Evolutionary conservation across 306 rosid species (phyloP).

Genomic region (Prunus campanulata): DNA sequence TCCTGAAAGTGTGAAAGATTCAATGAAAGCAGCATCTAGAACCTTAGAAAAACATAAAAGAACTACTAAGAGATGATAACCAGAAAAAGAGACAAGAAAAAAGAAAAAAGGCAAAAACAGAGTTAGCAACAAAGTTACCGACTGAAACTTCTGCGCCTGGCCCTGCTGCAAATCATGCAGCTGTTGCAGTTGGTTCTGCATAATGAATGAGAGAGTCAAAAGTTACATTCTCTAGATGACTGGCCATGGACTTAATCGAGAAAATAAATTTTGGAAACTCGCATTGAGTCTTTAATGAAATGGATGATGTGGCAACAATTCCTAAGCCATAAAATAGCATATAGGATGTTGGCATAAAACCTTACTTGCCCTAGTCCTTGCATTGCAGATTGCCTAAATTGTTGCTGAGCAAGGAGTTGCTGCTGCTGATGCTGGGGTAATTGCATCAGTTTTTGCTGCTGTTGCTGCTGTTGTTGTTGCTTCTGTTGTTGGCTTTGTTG

Average conservation of each 20-base stretch:
- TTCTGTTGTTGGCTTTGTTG: conserved; percentile 72
- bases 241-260: background rate
- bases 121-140: conserved; percentile 22
- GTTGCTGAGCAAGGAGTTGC: conserved; percentile 84
- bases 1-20: background rate
- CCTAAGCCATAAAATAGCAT: background rate
- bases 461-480: conserved; percentile 40
- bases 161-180: conserved; percentile 53
- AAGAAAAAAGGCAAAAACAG: background rate
- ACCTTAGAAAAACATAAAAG: background rate
- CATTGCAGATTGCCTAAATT: conserved; percentile 72
- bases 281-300: background rate
- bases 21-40: background rate
- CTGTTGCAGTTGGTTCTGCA: conserved; percentile 37
- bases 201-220: conserved; percentile 4
- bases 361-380: conserved; percentile 88
- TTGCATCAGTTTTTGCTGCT: conserved; percentile 71
- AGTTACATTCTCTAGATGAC: background rate
- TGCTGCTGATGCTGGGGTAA: conserved; percentile 74
- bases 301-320: background rate
- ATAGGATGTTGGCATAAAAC: background rate
- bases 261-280: background rate
- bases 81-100: background rate
- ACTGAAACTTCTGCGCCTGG: conserved; percentile 44
- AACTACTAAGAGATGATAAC: background rate